Percentiles rank a stretch among this genome's conserved stretches.
Conservation (phyloP, 176 grass and related monocot genomes). For the Zea mays region Zm-B73-REFERENCE-NAM-5.0 NC_050104.1:27071001-27071500, state of each 20-base stretch:
- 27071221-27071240: not conserved
- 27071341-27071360: constrained; percentile 19
- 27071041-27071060: constrained; percentile 57
- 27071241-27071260: not conserved
- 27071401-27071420: not conserved
- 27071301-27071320: constrained; percentile 36
- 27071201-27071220: not conserved
- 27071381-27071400: not conserved
- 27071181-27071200: constrained; percentile 9
- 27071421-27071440: not conserved
- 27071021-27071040: constrained; percentile 55
- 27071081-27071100: constrained; percentile 27
- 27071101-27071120: not conserved
- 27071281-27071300: constrained; percentile 31
- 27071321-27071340: constrained; percentile 40
- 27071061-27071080: constrained; percentile 54
- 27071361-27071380: constrained; percentile 16
- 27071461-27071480: not conserved
- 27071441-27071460: not conserved
- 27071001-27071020: constrained; percentile 30
- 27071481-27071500: not conserved
- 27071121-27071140: not conserved
- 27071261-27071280: not conserved
- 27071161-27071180: constrained; percentile 37
- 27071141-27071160: not conserved